Conservation (phyloP, 1,284 basidiomycete genomes). For the Wolfiporia cocos region DNA sequence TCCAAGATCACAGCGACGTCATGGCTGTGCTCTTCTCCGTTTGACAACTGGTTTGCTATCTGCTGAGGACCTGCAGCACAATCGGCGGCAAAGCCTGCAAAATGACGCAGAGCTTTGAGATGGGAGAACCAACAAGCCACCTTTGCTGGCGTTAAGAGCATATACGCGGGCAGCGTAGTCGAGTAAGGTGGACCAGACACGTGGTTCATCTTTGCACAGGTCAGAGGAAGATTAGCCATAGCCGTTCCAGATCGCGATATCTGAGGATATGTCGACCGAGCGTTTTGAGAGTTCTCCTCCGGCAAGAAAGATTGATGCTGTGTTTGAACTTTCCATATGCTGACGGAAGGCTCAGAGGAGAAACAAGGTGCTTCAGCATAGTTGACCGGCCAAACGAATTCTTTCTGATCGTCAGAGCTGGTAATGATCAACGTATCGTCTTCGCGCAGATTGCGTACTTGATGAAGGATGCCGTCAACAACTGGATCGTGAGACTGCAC, state of each 20-base stretch:
- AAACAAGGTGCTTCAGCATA: conserved; percentile 29
- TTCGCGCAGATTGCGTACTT: conserved; percentile 32
- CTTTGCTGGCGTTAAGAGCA: conserved; percentile 48
- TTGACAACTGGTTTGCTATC: too few species aligned
- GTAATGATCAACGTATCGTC: not conserved
- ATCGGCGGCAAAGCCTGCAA: too few species aligned
- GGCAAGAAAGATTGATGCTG: too few species aligned
- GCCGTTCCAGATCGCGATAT: too few species aligned
- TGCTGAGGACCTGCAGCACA: too few species aligned
- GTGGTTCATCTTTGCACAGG: conserved; percentile 45
- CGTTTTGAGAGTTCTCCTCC: not conserved
- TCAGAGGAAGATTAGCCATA: conserved; percentile 32
- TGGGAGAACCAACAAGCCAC: conserved; percentile 78
- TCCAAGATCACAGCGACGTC: conserved; percentile 56
- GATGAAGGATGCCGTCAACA: conserved; percentile 34
- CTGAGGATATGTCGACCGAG: not conserved
- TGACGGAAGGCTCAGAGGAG: conserved; percentile 14
- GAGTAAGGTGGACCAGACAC: conserved; percentile 31
- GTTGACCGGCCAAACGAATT: conserved; percentile 35
- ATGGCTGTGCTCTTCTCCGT: too few species aligned
- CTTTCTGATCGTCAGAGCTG: conserved; percentile 2
- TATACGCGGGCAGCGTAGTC: conserved; percentile 36
- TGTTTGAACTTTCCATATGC: too few species aligned
- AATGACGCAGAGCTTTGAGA: conserved; percentile 41
- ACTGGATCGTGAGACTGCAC: conserved; percentile 30